Percentiles rank a stretch among this genome's conserved stretches.
Evolutionary conservation across 371 early-diverging fungal genomes (phyloP).

Genomic region (Sporodiniella umbellata): DNA sequence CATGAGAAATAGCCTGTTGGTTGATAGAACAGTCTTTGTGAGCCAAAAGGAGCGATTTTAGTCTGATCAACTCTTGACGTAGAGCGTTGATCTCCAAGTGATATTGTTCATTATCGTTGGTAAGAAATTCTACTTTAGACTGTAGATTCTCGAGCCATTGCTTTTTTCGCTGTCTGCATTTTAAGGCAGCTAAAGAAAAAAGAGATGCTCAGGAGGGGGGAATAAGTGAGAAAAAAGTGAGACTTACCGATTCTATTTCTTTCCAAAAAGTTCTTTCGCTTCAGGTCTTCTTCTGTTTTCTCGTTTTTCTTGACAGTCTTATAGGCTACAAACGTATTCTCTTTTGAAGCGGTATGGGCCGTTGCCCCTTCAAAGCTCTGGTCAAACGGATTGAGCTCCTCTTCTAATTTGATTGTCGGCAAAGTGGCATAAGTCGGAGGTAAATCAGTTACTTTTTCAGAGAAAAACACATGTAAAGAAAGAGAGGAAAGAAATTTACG

Average conservation of each 20-base stretch:
- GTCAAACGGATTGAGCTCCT: constrained; percentile 28
- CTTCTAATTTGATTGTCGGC: constrained; percentile 19
- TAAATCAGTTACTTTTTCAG: constrained; percentile 10
- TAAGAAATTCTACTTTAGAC: constrained; percentile 49
- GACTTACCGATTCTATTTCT: constrained; percentile 72
- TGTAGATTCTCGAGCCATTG: constrained; percentile 59
- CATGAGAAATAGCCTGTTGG: constrained; percentile 3
- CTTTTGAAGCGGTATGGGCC: no score
- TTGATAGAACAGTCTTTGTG: constrained; percentile 56
- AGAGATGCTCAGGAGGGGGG: no score
- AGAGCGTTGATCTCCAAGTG: constrained; percentile 40
- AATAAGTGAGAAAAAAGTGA: no score
- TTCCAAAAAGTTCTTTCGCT: constrained; percentile 78
- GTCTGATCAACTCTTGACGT: constrained; percentile 47
- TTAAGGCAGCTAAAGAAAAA: constrained; percentile 52
- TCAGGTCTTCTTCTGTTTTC: constrained; percentile 57
- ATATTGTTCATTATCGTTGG: constrained; percentile 50
- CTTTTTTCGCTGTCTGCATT: constrained; percentile 73
- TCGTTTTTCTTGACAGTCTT: background rate
- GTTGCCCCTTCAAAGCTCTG: constrained; percentile 18
- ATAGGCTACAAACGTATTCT: no score
- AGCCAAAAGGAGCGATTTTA: constrained; percentile 51
- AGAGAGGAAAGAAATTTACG: no score
- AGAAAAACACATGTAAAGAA: no score
- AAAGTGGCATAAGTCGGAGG: constrained; percentile 18